phyloP scores from a whole-genome alignment of 1,139 yeast genomes.

The Kurtzmaniella natalensis region DNA sequence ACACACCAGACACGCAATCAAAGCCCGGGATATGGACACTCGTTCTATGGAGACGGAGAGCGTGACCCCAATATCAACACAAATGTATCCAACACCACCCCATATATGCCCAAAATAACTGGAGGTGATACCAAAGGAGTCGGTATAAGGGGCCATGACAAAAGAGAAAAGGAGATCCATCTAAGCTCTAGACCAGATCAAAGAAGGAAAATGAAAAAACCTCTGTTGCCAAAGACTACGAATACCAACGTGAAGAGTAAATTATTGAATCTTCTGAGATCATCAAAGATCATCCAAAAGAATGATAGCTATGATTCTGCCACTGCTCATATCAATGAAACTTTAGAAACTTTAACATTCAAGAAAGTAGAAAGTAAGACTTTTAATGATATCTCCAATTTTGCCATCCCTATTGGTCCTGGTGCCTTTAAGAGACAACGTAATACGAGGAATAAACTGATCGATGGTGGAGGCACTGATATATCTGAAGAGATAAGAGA shows the following conservation, averaged over 20 bases:
- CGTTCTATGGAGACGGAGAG: too few relatives aligned
- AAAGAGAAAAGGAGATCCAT: conserved; percentile 10
- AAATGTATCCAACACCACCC: too few relatives aligned
- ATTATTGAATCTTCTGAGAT: conserved; percentile 28
- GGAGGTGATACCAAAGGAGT: conserved; percentile 11
- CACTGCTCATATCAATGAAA: conserved; percentile 5
- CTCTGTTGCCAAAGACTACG: conserved; percentile 2
- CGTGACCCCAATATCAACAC: too few relatives aligned
- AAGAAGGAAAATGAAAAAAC: conserved; percentile 14
- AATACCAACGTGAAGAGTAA: conserved; percentile 22
- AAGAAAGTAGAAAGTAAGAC: neutral
- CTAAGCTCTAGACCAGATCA: conserved; percentile 9
- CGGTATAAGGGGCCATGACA: conserved; percentile 9
- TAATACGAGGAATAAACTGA: too few relatives aligned
- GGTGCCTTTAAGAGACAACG: too few relatives aligned
- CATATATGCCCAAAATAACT: too few relatives aligned
- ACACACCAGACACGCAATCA: too few relatives aligned
- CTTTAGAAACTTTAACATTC: conserved; percentile 5
- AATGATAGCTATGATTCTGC: conserved; percentile 2
- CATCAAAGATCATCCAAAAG: conserved; percentile 8
- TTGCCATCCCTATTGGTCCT: neutral
- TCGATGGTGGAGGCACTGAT: neutral
- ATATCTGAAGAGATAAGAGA: too few relatives aligned
- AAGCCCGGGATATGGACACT: too few relatives aligned
- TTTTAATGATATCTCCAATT: neutral